A percentile compares a stretch with the other conserved stretches of the same genome.
Evolutionary conservation across 2,329 filamentous ascomycete species (phyloP).

Genomic region (Pestalotiopsis fici): DNA sequence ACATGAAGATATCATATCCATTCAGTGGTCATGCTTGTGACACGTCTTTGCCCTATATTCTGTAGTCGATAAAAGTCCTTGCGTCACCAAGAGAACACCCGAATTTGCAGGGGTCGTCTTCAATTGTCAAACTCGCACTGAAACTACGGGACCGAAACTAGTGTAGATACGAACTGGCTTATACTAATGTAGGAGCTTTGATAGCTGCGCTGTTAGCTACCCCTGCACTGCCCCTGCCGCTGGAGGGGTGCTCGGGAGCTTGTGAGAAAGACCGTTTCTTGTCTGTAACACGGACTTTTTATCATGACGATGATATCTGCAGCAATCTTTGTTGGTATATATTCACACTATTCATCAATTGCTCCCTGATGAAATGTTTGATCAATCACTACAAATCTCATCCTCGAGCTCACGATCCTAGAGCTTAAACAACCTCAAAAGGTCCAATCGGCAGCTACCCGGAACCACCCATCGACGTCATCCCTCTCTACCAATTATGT

Average conservation of each 20-base stretch:
- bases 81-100: not conserved
- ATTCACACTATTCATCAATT: not conserved
- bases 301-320: slow-evolving; percentile 1
- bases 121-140: not conserved
- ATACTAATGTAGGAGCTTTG: not conserved
- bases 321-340: not conserved
- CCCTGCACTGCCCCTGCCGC: not conserved
- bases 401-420: not conserved
- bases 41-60: not conserved
- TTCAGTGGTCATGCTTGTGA: too few species aligned
- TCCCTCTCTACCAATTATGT: slow-evolving; percentile 33
- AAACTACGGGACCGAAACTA: not conserved
- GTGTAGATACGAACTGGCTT: not conserved
- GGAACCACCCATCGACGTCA: not conserved
- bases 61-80: not conserved
- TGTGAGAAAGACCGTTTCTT: not conserved
- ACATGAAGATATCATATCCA: too few species aligned
- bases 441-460: not conserved
- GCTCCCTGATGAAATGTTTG: not conserved
- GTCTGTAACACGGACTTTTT: not conserved
- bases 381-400: not conserved
- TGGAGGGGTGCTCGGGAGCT: not conserved
- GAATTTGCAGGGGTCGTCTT: not conserved
- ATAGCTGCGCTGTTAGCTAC: not conserved
- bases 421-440: not conserved